Conservation (phyloP, 2,329 filamentous ascomycete species). For the Fusarium zealandicum region DNA sequence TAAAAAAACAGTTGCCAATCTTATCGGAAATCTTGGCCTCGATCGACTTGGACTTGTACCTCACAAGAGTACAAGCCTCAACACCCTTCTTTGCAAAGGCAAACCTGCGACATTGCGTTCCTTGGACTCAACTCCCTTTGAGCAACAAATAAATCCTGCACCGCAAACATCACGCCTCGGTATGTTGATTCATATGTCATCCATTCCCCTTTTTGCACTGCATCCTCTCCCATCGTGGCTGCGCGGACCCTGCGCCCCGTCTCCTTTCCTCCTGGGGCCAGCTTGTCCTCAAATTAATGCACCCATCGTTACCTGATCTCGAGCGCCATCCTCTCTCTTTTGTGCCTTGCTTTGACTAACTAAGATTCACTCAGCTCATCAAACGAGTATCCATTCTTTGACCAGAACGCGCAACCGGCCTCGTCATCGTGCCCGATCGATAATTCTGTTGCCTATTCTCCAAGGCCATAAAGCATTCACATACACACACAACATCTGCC, state of each 20-base stretch:
- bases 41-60: neutral
- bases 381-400: slow-evolving; percentile 32
- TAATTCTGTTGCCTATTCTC: slow-evolving; percentile 39
- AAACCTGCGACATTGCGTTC: slow-evolving; percentile 31
- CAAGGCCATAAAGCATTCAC: slow-evolving; percentile 29
- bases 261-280: slow-evolving; percentile 31
- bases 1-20: slow-evolving; percentile 15
- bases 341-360: slow-evolving; percentile 12
- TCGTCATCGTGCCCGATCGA: slow-evolving; percentile 33
- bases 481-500: slow-evolving; percentile 11
- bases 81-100: slow-evolving; percentile 13
- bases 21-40: slow-evolving; percentile 20
- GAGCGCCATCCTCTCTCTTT: neutral
- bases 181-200: slow-evolving; percentile 9
- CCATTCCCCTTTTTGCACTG: slow-evolving; percentile 11
- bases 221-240: slow-evolving; percentile 13
- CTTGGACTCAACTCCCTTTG: slow-evolving; percentile 10
- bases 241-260: slow-evolving; percentile 19
- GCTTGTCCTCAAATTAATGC: slow-evolving; percentile 36
- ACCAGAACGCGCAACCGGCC: slow-evolving; percentile 31
- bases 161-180: slow-evolving; percentile 13
- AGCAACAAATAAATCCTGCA: slow-evolving; percentile 3
- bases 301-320: slow-evolving; percentile 20
- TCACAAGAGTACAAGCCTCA: slow-evolving; percentile 1
- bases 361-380: slow-evolving; percentile 19